phyloP scores from a whole-genome alignment of 768 basidiomycete genomes.

The Xerocomus potaroensis region DNA sequence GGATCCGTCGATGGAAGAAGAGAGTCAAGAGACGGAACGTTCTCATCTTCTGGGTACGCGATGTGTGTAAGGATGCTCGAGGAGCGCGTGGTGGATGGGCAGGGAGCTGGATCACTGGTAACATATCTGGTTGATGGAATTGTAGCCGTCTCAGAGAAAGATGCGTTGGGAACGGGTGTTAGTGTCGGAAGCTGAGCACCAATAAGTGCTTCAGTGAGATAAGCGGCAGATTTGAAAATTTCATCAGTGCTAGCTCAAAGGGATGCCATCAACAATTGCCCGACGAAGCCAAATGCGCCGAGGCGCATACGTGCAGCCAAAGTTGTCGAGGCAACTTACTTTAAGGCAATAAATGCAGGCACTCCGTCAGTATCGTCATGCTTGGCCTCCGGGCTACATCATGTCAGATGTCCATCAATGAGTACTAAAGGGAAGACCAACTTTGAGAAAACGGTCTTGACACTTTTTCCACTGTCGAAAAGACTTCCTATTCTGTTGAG shows the following conservation, averaged over 20 bases:
- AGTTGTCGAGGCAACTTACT: conserved; percentile 37
- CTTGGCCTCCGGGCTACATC: conserved; percentile 53
- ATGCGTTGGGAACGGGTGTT: conserved; percentile 10
- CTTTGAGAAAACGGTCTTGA: conserved; percentile 47
- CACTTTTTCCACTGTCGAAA: conserved; percentile 61
- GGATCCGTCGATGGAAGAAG: neutral
- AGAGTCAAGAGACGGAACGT: neutral
- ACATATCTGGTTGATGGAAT: neutral
- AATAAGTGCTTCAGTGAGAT: conserved; percentile 64
- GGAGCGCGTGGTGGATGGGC: conserved; percentile 12
- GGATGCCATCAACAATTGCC: conserved; percentile 2
- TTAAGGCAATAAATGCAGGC: conserved; percentile 66
- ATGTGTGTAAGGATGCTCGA: conserved; percentile 23
- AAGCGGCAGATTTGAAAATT: conserved; percentile 70
- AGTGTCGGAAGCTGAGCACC: conserved; percentile 23
- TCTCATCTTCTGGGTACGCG: conserved; percentile 10
- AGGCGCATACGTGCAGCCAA: neutral
- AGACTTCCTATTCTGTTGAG: conserved; percentile 66
- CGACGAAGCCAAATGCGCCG: neutral
- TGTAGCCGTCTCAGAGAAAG: neutral
- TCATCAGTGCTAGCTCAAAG: conserved; percentile 61
- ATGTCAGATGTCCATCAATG: neutral
- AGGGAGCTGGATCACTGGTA: neutral
- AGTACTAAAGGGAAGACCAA: conserved; percentile 21
- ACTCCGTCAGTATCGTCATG: conserved; percentile 63